Evolutionary conservation across 768 basidiomycete genomes (phyloP).

Genomic region (Tulasnella sp.): DNA sequence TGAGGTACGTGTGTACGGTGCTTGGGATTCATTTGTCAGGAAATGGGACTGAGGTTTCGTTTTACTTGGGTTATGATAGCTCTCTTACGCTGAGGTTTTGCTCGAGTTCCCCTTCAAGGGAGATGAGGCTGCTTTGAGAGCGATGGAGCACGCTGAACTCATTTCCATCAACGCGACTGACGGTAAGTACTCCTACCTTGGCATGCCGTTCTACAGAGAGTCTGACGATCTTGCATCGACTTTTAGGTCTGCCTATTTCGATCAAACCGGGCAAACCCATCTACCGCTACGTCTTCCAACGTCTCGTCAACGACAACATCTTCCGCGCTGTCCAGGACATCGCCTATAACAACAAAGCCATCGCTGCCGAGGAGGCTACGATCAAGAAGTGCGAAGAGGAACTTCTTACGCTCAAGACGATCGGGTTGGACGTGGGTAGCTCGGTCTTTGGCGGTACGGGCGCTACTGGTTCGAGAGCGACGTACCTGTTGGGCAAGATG

Average conservation of each 20-base stretch:
- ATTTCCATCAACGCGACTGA: constrained; percentile 69
- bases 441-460: constrained; percentile 35
- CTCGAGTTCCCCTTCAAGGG: constrained; percentile 52
- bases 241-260: constrained; percentile 62
- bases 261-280: constrained; percentile 89
- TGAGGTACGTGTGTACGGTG: constrained; percentile 32
- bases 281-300: constrained; percentile 72
- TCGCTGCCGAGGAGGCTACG: constrained; percentile 45
- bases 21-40: not conserved
- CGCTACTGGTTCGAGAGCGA: constrained; percentile 47
- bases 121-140: constrained; percentile 30
- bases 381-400: constrained; percentile 69
- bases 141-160: constrained; percentile 37
- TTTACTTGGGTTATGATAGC: constrained; percentile 30
- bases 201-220: not conserved
- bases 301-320: constrained; percentile 61
- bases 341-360: constrained; percentile 55
- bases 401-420: constrained; percentile 51
- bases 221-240: not conserved
- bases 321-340: constrained; percentile 79
- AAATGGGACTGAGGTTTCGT: not conserved
- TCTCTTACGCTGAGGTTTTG: constrained; percentile 72
- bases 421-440: constrained; percentile 37
- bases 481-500: constrained; percentile 68
- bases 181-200: constrained; percentile 32